Evolutionary conservation across 78 protist species (phyloP).

Genomic region (Cavenderia fasciculata): DNA sequence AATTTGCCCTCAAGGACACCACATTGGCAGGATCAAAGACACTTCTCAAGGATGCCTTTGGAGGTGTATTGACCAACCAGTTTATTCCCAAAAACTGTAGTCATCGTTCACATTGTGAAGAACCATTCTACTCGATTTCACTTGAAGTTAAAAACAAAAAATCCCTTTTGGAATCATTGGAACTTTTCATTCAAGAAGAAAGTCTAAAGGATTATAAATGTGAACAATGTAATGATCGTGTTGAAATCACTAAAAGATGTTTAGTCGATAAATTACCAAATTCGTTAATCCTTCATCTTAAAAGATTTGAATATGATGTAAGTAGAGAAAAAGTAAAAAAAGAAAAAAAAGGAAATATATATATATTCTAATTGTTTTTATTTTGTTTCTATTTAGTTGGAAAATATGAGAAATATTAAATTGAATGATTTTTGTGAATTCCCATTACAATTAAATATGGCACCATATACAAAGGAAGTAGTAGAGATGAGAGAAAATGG

Average conservation of each 20-base stretch:
- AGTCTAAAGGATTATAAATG: conserved; percentile 92
- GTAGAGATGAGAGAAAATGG: conserved; percentile 28
- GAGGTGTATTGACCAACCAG: conserved; percentile 78
- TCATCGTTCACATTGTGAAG: conserved; percentile 83
- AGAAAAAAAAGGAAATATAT: neutral
- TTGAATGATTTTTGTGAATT: conserved; percentile 87
- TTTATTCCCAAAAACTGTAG: conserved; percentile 72
- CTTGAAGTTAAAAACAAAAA: conserved; percentile 87
- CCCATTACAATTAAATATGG: conserved; percentile 84
- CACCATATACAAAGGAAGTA: conserved; percentile 82
- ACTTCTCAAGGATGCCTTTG: conserved; percentile 40
- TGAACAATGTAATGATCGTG: conserved; percentile 68
- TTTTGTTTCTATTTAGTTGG: conserved; percentile 33
- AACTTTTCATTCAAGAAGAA: conserved; percentile 87
- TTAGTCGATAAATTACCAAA: conserved; percentile 72
- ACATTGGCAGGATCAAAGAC: neutral
- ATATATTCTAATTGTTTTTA: neutral
- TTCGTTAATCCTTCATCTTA: conserved; percentile 77
- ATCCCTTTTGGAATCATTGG: conserved; percentile 83
- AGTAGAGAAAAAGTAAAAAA: neutral
- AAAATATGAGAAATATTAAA: conserved; percentile 78
- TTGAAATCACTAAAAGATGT: conserved; percentile 76
- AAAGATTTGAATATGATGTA: conserved; percentile 79
- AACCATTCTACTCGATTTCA: conserved; percentile 81
- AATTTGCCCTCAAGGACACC: conserved; percentile 31